Evolutionary conservation across 2,329 filamentous ascomycete genomes (phyloP).

Genomic region (Xylariaceae sp.): DNA sequence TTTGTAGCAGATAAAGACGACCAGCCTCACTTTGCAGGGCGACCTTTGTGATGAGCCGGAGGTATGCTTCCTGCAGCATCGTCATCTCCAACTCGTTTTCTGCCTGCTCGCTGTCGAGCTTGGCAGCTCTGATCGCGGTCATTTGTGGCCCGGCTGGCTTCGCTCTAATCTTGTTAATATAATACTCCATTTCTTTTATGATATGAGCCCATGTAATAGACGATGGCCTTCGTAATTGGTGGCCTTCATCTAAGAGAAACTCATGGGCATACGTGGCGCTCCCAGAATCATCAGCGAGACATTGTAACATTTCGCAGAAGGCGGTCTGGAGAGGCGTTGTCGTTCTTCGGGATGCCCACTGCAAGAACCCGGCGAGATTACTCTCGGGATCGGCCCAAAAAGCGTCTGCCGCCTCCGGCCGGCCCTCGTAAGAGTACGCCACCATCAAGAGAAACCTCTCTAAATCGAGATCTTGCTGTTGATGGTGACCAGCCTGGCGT

Average conservation of each 20-base stretch:
- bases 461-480: constrained; percentile 66
- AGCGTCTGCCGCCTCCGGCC: constrained; percentile 74
- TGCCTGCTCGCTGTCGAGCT: constrained; percentile 59
- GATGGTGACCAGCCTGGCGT: constrained; percentile 58
- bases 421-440: constrained; percentile 82
- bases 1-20: constrained; percentile 66
- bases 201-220: constrained; percentile 92
- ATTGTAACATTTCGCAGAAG: constrained; percentile 93
- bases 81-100: constrained; percentile 85
- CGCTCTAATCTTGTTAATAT: constrained; percentile 71
- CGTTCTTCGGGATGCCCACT: constrained; percentile 92
- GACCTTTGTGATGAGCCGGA: constrained; percentile 80
- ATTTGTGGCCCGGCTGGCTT: constrained; percentile 54
- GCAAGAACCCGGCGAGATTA: constrained; percentile 88
- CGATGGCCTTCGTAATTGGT: constrained; percentile 70
- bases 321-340: constrained; percentile 94
- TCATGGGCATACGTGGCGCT: constrained; percentile 81
- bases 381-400: constrained; percentile 93
- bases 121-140: constrained; percentile 51
- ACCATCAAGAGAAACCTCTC: constrained; percentile 91
- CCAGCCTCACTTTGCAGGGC: constrained; percentile 67
- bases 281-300: constrained; percentile 74
- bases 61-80: constrained; percentile 94
- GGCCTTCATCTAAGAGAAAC: constrained; percentile 82
- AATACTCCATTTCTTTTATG: constrained; percentile 81